Evolutionary conservation across 2,329 filamentous ascomycete genomes (phyloP).

Genomic region (Aspergillus phoenicis): DNA sequence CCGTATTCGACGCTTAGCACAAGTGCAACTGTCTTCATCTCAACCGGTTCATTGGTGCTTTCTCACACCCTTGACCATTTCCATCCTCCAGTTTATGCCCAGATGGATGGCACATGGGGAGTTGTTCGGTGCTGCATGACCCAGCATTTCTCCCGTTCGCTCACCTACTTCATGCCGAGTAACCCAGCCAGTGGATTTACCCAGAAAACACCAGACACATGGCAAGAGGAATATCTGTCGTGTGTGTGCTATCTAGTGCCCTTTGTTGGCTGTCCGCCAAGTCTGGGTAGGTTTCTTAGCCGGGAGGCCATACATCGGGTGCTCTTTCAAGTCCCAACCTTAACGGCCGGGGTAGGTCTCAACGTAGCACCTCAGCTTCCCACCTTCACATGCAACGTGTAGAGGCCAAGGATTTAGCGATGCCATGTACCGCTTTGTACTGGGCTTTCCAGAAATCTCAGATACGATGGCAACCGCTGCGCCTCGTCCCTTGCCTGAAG

Average conservation of each 20-base stretch:
- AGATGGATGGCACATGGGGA: neutral
- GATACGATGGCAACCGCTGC: neutral
- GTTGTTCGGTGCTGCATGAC: neutral
- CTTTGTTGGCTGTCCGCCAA: neutral
- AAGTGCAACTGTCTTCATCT: neutral
- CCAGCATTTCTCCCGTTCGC: neutral
- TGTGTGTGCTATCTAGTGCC: neutral
- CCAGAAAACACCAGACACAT: conserved; percentile 1
- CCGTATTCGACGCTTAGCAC: neutral
- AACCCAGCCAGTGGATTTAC: neutral
- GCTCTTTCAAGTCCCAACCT: neutral
- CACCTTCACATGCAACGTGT: neutral
- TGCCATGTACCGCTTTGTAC: neutral
- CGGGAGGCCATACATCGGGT: neutral
- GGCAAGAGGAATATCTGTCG: neutral
- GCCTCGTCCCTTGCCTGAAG: neutral
- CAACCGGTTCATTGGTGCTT: neutral
- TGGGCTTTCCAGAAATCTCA: neutral
- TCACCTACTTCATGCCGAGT: neutral
- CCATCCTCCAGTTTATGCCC: neutral
- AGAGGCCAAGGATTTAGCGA: neutral
- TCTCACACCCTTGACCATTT: neutral
- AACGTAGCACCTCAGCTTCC: neutral
- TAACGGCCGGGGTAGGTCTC: neutral
- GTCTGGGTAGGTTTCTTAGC: neutral